phyloP scores from a whole-genome alignment of 805 yeast genomes.

The Cyberlindnera mrakii region DNA sequence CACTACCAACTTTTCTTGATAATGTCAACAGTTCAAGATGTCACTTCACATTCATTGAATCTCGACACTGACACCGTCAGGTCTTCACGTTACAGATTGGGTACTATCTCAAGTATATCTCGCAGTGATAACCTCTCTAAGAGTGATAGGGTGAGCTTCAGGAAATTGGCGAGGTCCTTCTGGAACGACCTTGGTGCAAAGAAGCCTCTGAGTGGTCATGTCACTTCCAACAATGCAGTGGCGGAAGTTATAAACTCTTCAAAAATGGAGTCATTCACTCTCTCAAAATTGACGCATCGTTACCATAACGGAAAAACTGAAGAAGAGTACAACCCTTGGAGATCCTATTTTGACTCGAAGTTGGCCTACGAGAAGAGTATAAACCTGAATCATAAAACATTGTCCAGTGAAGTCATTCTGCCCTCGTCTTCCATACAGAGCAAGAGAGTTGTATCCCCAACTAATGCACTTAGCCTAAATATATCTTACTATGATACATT shows the following conservation, averaged over 20 bases:
- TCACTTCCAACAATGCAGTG: background rate
- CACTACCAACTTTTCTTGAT: background rate
- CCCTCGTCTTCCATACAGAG: too few species aligned
- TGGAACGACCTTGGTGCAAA: conserved; percentile 9
- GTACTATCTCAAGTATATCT: conserved; percentile 6
- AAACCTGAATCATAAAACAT: too few species aligned
- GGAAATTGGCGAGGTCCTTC: conserved; percentile 14
- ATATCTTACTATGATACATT: background rate
- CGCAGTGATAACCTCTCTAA: conserved; percentile 3
- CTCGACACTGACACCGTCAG: background rate
- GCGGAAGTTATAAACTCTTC: background rate
- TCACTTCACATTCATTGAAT: background rate
- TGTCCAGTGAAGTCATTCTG: too few species aligned
- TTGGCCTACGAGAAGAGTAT: too few species aligned
- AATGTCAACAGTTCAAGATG: background rate
- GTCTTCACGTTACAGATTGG: background rate
- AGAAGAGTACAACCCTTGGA: conserved; percentile 1
- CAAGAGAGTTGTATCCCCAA: too few species aligned
- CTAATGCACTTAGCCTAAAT: background rate
- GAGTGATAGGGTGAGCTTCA: conserved; percentile 11
- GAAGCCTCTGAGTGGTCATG: background rate
- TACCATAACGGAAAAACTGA: background rate
- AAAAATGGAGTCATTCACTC: background rate
- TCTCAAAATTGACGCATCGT: background rate
- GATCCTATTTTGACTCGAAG: background rate